Conservation (phyloP, 2,329 filamentous ascomycete species). For the Bisporella sp. region DNA sequence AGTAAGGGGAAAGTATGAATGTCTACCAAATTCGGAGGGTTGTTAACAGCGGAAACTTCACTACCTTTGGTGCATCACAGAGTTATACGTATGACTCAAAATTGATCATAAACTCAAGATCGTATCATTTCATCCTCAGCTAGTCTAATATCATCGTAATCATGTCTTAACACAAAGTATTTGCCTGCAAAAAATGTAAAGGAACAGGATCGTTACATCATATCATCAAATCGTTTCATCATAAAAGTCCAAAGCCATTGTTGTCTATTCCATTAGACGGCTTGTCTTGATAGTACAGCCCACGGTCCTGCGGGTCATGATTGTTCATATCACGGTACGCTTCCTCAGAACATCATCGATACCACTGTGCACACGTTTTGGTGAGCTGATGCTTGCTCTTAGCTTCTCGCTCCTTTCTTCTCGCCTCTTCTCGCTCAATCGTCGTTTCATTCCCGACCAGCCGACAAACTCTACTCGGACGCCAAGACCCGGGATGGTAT, state of each 20-base stretch:
- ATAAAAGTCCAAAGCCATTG: background rate
- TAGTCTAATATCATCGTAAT: background rate
- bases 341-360: constrained; percentile 24
- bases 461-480: constrained; percentile 42
- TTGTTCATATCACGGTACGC: background rate
- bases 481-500: constrained; percentile 27
- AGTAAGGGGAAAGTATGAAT: too few species aligned
- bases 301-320: too few species aligned
- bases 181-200: background rate
- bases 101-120: background rate
- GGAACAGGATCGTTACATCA: background rate
- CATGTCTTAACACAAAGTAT: background rate
- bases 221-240: background rate
- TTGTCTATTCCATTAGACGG: too few species aligned
- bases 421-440: constrained; percentile 49
- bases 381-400: constrained; percentile 52
- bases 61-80: too few species aligned
- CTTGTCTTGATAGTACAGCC: too few species aligned
- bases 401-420: constrained; percentile 53
- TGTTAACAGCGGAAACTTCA: too few species aligned
- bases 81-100: background rate
- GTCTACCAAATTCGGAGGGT: too few species aligned
- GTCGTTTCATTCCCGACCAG: constrained; percentile 45
- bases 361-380: constrained; percentile 32
- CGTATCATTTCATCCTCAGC: background rate